Base-by-base conservation (phyloP, 148 eudicot species). In the Cornus controversa region DNA sequence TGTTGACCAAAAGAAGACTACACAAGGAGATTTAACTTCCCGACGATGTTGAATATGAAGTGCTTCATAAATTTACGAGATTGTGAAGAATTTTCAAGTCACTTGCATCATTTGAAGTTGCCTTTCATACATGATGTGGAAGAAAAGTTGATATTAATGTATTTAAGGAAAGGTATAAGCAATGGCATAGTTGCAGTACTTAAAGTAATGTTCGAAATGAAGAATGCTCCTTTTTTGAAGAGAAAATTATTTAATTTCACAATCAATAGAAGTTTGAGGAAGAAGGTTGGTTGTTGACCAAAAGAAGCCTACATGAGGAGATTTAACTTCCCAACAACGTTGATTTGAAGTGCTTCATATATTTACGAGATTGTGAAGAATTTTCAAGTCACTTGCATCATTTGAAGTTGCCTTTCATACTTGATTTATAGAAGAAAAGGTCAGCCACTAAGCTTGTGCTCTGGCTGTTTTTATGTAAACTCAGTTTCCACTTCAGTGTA, bases 51-150 rank as follows among this genome's bases (percentile, higher is more conserved):
- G 45, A 40, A n/a, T 40, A 4, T 40, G 87, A 79, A 86, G 89
- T 85, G 82, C 78, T 66, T 85, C 85, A 24, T 84, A 77, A 73
- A 34, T 80, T 68, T 83, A 67, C 84, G 72, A 80, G 84, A 74
- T 74, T 80, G 79, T 83, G 89, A 84, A 80, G 87, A 79, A 71
- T 58, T 81, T 87, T 71, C 80, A 79, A 84, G 87, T 82, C 77
- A 69, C 54, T 84, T 82, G 84, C 86, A 78, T 86, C 89, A 80
- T 86, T 88, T 83, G 87, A 87, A 86, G 93, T 86, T 86, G 89
- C 80, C 70, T 81, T 85, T 40, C 45, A 40, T 40, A 40, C 45
- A 4, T 40, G 45, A 40, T 40, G 4, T 40, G 6, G 45, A 40
- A 75, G 83, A 85, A 88, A 89, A 86, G 81, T 50, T 68, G 80